Conservation (phyloP, 1,139 yeast genomes). For the Candida anutae region DNA sequence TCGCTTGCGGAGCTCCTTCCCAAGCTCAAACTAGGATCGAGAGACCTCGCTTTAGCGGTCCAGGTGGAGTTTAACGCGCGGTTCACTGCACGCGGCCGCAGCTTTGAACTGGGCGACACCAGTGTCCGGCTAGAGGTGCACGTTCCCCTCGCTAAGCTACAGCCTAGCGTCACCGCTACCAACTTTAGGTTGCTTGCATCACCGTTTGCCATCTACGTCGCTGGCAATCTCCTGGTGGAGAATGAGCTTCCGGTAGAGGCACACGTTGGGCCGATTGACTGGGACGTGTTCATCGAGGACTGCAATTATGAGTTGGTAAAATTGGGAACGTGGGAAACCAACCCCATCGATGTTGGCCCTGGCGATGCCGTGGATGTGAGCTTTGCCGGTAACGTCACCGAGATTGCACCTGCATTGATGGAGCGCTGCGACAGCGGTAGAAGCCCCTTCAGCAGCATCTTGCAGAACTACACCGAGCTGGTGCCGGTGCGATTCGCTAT, state of each 20-base stretch:
- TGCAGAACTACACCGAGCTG: conserved; percentile 14
- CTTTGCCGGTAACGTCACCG: conserved; percentile 11
- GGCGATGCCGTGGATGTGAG: conserved; percentile 8
- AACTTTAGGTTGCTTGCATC: conserved; percentile 5
- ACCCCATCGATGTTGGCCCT: conserved; percentile 11
- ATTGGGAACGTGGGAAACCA: conserved; percentile 20
- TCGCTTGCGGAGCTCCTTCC: too few species aligned
- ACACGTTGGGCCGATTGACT: conserved; percentile 13
- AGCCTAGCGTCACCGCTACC: conserved; percentile 9
- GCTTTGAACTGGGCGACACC: too few species aligned
- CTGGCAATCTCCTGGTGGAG: conserved; percentile 6
- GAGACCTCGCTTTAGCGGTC: too few species aligned
- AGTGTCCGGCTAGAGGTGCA: too few species aligned
- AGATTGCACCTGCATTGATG: conserved; percentile 13
- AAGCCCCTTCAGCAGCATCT: conserved; percentile 17
- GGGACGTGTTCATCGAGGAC: conserved; percentile 21
- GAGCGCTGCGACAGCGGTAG: conserved; percentile 12
- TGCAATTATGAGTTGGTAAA: conserved; percentile 14
- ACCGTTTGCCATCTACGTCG: conserved; percentile 4
- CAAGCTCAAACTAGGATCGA: too few species aligned
- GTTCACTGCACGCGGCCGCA: too few species aligned
- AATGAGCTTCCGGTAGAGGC: conserved; percentile 14
- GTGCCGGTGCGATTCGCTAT: conserved; percentile 13
- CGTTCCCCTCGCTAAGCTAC: too few species aligned
- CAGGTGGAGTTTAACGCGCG: too few species aligned